Evolutionary conservation across 2,329 filamentous ascomycete genomes (phyloP).

Genomic region (Domatiomyces globalis): DNA sequence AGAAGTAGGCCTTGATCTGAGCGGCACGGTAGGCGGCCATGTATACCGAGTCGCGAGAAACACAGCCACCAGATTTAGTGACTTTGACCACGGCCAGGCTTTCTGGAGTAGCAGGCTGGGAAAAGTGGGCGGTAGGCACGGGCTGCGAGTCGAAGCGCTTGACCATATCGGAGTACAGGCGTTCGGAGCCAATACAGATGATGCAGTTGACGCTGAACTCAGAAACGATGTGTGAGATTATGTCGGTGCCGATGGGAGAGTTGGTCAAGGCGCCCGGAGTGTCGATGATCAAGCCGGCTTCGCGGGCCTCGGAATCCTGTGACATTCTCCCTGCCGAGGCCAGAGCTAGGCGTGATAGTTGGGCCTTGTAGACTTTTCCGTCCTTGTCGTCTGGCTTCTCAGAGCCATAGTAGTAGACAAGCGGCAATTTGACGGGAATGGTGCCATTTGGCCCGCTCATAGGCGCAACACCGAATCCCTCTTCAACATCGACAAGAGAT

Average conservation of each 20-base stretch:
- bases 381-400: conserved; percentile 52
- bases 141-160: conserved; percentile 48
- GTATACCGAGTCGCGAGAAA: conserved; percentile 58
- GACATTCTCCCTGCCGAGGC: conserved; percentile 63
- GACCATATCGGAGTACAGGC: conserved; percentile 59
- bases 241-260: conserved; percentile 43
- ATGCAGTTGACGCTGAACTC: conserved; percentile 64
- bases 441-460: conserved; percentile 70
- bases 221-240: conserved; percentile 65
- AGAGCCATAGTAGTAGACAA: conserved; percentile 74
- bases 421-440: conserved; percentile 77
- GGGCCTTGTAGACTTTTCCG: conserved; percentile 53
- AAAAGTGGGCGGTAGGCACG: conserved; percentile 29
- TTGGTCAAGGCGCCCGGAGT: conserved; percentile 56
- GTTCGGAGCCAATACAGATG: conserved; percentile 65
- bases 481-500: conserved; percentile 73
- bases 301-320: conserved; percentile 57
- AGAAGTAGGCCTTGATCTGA: conserved; percentile 85
- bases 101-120: conserved; percentile 30
- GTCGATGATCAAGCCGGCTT: conserved; percentile 73
- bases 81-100: conserved; percentile 61
- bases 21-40: conserved; percentile 61
- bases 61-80: conserved; percentile 73
- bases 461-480: conserved; percentile 78
- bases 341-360: conserved; percentile 63